A percentile compares a stretch with the other conserved stretches of the same genome.
Evolutionary conservation across 768 basidiomycete genomes (phyloP).

Genomic region (Tulasnella calospora): DNA sequence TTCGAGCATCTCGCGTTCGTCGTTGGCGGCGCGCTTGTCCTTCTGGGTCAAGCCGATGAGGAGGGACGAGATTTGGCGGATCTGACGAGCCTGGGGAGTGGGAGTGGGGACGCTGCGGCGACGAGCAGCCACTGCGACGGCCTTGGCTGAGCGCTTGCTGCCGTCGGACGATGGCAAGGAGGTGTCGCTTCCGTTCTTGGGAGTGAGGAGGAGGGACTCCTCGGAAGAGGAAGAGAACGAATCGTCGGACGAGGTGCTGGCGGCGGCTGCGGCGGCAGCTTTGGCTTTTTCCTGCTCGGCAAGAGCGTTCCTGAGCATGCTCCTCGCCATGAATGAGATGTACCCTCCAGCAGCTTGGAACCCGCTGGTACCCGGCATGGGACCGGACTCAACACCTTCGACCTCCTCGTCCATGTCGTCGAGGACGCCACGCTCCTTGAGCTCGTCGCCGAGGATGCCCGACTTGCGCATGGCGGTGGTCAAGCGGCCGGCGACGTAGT

Average conservation of each 20-base stretch:
- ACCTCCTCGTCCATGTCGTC: slow-evolving; percentile 17
- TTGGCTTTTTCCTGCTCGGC: slow-evolving; percentile 10
- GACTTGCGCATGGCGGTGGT: slow-evolving; percentile 13
- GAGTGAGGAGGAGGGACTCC: slow-evolving; percentile 21
- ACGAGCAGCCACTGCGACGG: slow-evolving; percentile 9
- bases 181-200: slow-evolving; percentile 11
- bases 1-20: slow-evolving; percentile 29
- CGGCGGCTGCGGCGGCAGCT: not conserved
- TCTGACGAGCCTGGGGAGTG: slow-evolving; percentile 21
- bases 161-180: not conserved
- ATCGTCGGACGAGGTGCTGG: not conserved
- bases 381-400: not conserved
- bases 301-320: slow-evolving; percentile 11
- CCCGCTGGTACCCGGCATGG: slow-evolving; percentile 11
- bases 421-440: slow-evolving; percentile 18
- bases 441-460: slow-evolving; percentile 24
- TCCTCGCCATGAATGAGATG: slow-evolving; percentile 16
- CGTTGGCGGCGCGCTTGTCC: slow-evolving; percentile 20
- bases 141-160: not conserved
- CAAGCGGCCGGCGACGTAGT: slow-evolving; percentile 17
- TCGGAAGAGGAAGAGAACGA: slow-evolving; percentile 15
- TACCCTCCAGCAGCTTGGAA: slow-evolving; percentile 20
- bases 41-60: slow-evolving; percentile 24
- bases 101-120: slow-evolving; percentile 28
- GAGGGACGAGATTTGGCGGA: slow-evolving; percentile 27